phyloP scores from a whole-genome alignment of 768 basidiomycete species.

The Xerocomus spinulosus region DNA sequence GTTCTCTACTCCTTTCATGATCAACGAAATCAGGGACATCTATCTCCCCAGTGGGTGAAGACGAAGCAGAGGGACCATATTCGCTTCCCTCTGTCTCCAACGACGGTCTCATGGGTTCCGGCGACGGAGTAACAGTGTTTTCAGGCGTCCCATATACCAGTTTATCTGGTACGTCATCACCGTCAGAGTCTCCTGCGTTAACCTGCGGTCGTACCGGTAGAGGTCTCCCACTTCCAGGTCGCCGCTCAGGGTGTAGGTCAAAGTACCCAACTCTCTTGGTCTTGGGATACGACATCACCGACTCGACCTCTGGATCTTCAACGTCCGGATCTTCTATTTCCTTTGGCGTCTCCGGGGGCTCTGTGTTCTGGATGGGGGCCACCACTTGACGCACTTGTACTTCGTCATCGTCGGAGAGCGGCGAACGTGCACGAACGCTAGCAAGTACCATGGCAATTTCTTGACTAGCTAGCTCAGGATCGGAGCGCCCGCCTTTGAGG shows the following conservation, averaged over 20 bases:
- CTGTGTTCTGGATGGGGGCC: constrained; percentile 7
- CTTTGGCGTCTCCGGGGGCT: constrained; percentile 36
- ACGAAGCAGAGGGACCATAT: constrained; percentile 29
- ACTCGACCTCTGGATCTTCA: too few relatives aligned
- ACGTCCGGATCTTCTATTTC: constrained; percentile 40
- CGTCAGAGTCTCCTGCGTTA: constrained; percentile 33
- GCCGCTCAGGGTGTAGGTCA: constrained; percentile 72
- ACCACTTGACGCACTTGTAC: constrained; percentile 19
- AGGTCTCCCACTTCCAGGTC: constrained; percentile 30
- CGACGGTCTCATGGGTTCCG: constrained; percentile 28
- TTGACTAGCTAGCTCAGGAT: constrained; percentile 68
- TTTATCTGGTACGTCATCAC: constrained; percentile 33
- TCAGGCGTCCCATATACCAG: constrained; percentile 31
- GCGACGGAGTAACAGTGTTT: constrained; percentile 9
- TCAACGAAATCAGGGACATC: constrained; percentile 29
- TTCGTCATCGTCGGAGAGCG: constrained; percentile 41
- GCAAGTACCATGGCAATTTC: constrained; percentile 73
- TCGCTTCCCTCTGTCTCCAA: constrained; percentile 33
- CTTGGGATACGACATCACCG: constrained; percentile 34
- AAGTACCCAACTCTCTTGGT: constrained; percentile 60
- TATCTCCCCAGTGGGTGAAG: constrained; percentile 26
- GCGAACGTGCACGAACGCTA: constrained; percentile 38
- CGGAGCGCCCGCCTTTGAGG: constrained; percentile 39
- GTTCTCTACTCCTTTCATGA: constrained; percentile 17
- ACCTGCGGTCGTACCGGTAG: constrained; percentile 23